Base-by-base conservation (phyloP, 108 stramenopile genomes). In the Discostella pseudostelligera region DNA sequence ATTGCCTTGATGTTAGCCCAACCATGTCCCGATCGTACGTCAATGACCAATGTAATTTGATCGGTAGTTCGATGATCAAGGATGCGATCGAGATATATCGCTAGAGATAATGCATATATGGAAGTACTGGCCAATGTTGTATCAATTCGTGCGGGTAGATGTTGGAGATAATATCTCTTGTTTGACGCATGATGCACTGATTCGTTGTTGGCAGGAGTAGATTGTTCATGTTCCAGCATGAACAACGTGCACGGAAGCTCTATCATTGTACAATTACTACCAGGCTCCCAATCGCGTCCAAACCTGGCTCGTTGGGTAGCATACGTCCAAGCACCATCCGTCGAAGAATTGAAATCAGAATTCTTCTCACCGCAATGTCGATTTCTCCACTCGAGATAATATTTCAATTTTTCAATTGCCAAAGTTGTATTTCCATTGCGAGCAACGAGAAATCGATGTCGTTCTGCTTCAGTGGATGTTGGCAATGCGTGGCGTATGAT, bases 91-190 rank as follows among this genome's bases (percentile, higher is more conserved):
- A 90, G 48, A 48, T 75, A 90, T 22, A 90, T 64, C 14, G 85
- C 82, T 12, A 90, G 32, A 0, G 81, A 82, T 21, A 81, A 46
- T 13, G 81, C 84, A 51, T 83, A 87, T 12, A 73, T 74, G 3
- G 79, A 67, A 49, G 70, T 43, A 35, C 53, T 32, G 12, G 84
- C 84, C 8, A 85, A 60, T 36, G 59, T 67, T 13, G 83, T 68
- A 61, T 90, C 79, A 46, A 90, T 77, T 51, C 70, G 69, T 1
- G 83, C 83, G 5, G 88, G 83, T 24, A 90, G 69, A 36, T 76
- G 64, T 46, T 90, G 86, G 6, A 84, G 32, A 35, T 65, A 78
- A 46, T 47, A 49, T 29, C 45, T 67, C 12, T 22, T 69, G 24
- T 17, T 37, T 13, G n/a, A n/a, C n/a, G n/a, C n/a, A n/a, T n/a